Evolutionary conservation across 148 eudicot genomes (phyloP).

Genomic region (Spergularia marina): DNA sequence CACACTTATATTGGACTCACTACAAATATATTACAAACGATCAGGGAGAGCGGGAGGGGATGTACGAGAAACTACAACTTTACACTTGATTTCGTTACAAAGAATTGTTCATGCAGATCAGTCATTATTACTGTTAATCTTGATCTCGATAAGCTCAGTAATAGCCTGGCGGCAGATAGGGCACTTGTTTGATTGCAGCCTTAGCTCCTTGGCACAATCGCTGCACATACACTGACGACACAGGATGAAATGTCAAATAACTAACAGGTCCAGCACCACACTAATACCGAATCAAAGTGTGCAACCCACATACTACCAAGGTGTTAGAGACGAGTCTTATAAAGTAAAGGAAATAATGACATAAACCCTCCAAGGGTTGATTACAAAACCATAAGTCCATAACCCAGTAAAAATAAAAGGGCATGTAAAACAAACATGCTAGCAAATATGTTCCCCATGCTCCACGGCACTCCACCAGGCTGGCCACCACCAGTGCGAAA

Average conservation of each 20-base stretch:
- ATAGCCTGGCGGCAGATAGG: constrained; percentile 76
- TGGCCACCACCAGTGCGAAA: too few relatives aligned
- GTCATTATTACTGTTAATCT: constrained; percentile 32
- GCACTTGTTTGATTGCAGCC: constrained; percentile 64
- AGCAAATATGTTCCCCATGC: too few relatives aligned
- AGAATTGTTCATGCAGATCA: constrained; percentile 18
- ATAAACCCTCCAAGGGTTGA: not conserved
- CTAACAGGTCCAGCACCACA: not conserved
- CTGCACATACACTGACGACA: constrained; percentile 76
- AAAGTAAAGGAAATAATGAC: not conserved
- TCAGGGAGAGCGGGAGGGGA: constrained; percentile 1
- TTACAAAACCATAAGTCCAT: too few relatives aligned
- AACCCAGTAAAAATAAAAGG: too few relatives aligned
- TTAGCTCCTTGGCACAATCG: constrained; percentile 67
- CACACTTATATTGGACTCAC: not conserved
- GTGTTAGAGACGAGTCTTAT: too few relatives aligned
- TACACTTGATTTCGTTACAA: constrained; percentile 15
- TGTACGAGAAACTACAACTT: constrained; percentile 7
- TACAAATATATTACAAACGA: constrained; percentile 21
- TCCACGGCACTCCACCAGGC: too few relatives aligned
- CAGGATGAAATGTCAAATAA: not conserved
- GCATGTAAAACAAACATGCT: too few relatives aligned
- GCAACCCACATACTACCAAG: not conserved
- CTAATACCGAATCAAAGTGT: too few relatives aligned
- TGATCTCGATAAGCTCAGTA: constrained; percentile 67